phyloP scores from a whole-genome alignment of 2,329 filamentous ascomycete species.

The Graphilbum sp. region DNA sequence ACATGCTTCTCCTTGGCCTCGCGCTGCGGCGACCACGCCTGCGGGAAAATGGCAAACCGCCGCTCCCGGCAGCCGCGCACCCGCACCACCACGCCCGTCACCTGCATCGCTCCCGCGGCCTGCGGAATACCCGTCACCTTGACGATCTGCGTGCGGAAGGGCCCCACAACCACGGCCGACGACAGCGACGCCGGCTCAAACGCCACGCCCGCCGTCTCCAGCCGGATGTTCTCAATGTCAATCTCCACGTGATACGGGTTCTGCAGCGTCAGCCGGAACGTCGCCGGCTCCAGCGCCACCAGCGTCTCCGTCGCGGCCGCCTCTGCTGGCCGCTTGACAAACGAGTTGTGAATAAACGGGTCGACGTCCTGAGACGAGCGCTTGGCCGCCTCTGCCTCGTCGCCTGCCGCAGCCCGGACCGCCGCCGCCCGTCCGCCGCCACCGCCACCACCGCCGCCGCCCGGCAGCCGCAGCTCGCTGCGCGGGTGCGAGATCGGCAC shows the following conservation, averaged over 20 bases:
- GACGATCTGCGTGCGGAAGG: slow-evolving; percentile 69
- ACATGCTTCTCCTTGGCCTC: slow-evolving; percentile 63
- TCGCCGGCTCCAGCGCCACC: slow-evolving; percentile 61
- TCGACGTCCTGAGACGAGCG: slow-evolving; percentile 48
- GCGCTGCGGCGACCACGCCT: slow-evolving; percentile 55
- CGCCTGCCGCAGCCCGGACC: slow-evolving; percentile 19
- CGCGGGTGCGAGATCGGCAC: slow-evolving; percentile 50
- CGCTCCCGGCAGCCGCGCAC: slow-evolving; percentile 69
- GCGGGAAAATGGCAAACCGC: slow-evolving; percentile 67
- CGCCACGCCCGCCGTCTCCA: slow-evolving; percentile 54
- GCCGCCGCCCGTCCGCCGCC: slow-evolving; percentile 9
- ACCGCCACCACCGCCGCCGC: slow-evolving; percentile 18
- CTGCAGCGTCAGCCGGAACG: slow-evolving; percentile 71
- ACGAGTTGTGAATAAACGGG: slow-evolving; percentile 93
- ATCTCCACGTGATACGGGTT: slow-evolving; percentile 91
- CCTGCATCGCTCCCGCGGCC: slow-evolving; percentile 48
- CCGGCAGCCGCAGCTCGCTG: slow-evolving; percentile 21
- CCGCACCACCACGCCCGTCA: slow-evolving; percentile 66
- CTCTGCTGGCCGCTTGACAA: slow-evolving; percentile 51
- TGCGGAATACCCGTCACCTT: slow-evolving; percentile 53
- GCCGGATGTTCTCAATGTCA: slow-evolving; percentile 64
- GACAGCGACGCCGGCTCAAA: slow-evolving; percentile 16
- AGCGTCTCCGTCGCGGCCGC: slow-evolving; percentile 52
- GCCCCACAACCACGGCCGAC: slow-evolving; percentile 50
- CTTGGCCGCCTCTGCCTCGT: slow-evolving; percentile 9